These are phyloP conservation scores for Aureobasidium leucospermi DNA, from an alignment of 2,329 filamentous ascomycete genomes.

Conservation along the genomic window DNA sequence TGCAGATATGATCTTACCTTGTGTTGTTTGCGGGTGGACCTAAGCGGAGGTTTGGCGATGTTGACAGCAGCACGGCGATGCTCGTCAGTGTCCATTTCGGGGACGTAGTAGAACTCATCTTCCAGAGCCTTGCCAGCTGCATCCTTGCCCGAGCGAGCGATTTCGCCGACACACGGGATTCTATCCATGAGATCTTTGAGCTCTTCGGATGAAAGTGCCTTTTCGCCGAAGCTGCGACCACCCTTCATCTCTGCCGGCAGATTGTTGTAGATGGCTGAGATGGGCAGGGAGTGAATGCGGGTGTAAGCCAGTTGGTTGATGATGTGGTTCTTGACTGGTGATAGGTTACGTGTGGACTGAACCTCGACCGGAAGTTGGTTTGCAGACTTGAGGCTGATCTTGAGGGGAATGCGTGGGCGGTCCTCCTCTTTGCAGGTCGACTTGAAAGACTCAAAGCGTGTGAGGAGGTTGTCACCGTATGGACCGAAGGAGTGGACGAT, in stretches of 20 bases:
- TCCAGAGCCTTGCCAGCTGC: slow-evolving; percentile 88
- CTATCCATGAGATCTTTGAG: slow-evolving; percentile 66
- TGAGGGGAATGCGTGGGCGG: slow-evolving; percentile 29
- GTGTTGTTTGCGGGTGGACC: slow-evolving; percentile 89
- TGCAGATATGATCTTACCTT: slow-evolving; percentile 59
- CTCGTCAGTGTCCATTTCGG: slow-evolving; percentile 75
- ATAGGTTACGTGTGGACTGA: slow-evolving; percentile 22
- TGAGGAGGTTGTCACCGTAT: slow-evolving; percentile 78
- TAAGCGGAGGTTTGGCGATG: slow-evolving; percentile 78
- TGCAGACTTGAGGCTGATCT: slow-evolving; percentile 23
- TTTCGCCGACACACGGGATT: slow-evolving; percentile 77
- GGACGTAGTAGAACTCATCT: slow-evolving; percentile 95
- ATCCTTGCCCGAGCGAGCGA: slow-evolving; percentile 86
- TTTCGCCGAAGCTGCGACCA: slow-evolving; percentile 29
- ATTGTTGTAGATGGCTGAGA: slow-evolving; percentile 82
- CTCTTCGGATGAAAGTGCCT: slow-evolving; percentile 48
- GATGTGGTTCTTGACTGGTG: slow-evolving; percentile 70
- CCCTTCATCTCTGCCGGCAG: slow-evolving; percentile 53
- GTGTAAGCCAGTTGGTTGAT: slow-evolving; percentile 95
- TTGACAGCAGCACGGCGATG: slow-evolving; percentile 74
- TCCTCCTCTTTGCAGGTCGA: slow-evolving; percentile 53
- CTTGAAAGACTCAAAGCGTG: slow-evolving; percentile 70
- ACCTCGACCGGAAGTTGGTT: background rate
- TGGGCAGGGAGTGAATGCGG: slow-evolving; percentile 79
- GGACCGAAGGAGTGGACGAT: slow-evolving; percentile 88